Base-by-base conservation (phyloP, 352 stramenopile genomes). In the Phytophthora multivora region DNA sequence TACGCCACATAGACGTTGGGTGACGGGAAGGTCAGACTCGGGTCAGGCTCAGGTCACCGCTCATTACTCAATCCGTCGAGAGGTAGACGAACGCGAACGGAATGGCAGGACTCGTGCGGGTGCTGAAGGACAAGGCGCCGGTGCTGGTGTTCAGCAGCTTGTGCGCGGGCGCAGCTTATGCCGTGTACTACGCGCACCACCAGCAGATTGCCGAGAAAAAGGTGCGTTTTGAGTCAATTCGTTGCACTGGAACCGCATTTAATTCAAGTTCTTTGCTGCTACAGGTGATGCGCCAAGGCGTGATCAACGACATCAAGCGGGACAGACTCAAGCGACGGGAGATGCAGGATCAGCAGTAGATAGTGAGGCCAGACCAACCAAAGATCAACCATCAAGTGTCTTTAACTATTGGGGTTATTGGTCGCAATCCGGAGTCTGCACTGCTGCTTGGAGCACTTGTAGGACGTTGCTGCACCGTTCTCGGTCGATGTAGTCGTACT, bases 301-400 rank as follows among this genome's bases (percentile, higher is more conserved):
- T 93, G 42, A 89, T 91, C 49, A 86, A 86, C 52, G 84, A 93
- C 65, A 93, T 93, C 55, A 87, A 82, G 57, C 80, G 84, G 16
- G 82, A 90, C 49, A 80, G 84, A 10, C 49, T 83, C 40, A 85
- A 80, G 62, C 76, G 64, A 42, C 71, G 66, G 13, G 72, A 83
- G 54, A 69, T 83, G 67, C 61, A 82, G 16, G 57, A 80, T 21
- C 50, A 68, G 31, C 31, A 65, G 50, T 66, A 60, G 59, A 53
- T 41, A 75, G 13, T 12, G 59, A 21, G 6, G 23, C 26, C 36
- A 46, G 21, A 4, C 1, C 25, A 46, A 15, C 19, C 46, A 55
- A 68, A 53, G 36, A 47, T 21, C 16, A 52, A 26, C 19, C 35
- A 16, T 42, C 21, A 41, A 59, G 25, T 16, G 39, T 49, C n/a